Conservation (phyloP, 2,329 filamentous ascomycete genomes). For the Ophiostoma tasmaniense region DNA sequence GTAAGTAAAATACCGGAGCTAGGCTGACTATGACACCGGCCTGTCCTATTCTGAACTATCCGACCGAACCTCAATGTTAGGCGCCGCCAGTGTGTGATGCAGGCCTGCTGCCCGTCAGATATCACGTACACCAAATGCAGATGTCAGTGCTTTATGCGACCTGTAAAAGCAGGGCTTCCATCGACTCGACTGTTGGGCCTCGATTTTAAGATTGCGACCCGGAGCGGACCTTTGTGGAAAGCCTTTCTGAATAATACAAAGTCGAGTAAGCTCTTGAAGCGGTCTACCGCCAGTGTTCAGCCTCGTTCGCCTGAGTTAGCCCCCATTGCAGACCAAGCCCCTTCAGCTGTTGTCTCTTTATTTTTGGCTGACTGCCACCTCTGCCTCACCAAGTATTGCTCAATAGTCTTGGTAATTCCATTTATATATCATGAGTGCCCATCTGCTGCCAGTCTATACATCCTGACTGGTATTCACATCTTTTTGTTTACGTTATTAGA, state of each 20-base stretch:
- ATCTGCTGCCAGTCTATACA: not conserved
- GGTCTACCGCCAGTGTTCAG: not conserved
- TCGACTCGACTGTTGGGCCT: not conserved
- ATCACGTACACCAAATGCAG: not conserved
- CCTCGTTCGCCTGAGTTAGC: not conserved
- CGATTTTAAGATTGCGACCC: not conserved
- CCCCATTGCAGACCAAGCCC: not conserved
- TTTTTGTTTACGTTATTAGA: not conserved
- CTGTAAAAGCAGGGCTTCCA: not conserved
- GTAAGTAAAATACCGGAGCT: not conserved
- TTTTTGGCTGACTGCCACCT: too few relatives aligned
- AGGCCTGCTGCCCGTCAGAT: not conserved
- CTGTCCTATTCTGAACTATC: not conserved
- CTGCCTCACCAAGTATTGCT: not conserved
- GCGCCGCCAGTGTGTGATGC: not conserved
- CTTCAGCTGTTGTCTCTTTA: not conserved
- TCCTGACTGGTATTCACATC: not conserved
- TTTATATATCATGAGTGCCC: not conserved
- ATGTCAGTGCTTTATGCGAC: not conserved
- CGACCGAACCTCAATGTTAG: not conserved
- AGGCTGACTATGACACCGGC: not conserved
- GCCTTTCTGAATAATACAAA: not conserved
- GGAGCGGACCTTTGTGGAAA: not conserved
- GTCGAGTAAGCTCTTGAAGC: not conserved
- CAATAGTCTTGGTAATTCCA: not conserved